phyloP scores from a whole-genome alignment of 306 rosid genomes.

The Begonia loranthoides region DNA sequence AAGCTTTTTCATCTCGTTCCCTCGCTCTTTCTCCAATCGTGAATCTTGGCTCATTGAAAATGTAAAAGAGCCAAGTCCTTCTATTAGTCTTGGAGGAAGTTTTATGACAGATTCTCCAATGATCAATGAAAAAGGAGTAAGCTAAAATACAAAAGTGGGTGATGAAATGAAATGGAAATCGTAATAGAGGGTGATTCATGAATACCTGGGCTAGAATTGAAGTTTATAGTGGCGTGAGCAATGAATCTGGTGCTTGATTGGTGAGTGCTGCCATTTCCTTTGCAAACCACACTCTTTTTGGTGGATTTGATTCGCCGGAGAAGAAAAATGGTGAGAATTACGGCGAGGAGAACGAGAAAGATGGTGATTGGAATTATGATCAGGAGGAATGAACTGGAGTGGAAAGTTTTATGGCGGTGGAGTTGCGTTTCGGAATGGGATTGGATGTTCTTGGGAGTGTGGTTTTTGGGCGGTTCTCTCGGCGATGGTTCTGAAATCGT shows the following conservation, averaged over 20 bases:
- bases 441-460: slow-evolving; percentile 16
- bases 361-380: slow-evolving; percentile 20
- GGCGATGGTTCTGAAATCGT: slow-evolving; percentile 25
- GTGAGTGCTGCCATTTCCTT: slow-evolving; percentile 26
- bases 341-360: slow-evolving; percentile 24
- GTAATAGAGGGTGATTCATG: neutral
- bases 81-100: no score
- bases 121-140: no score
- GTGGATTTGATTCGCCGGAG: slow-evolving; percentile 47
- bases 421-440: slow-evolving; percentile 16
- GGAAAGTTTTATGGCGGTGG: slow-evolving; percentile 27
- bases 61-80: no score
- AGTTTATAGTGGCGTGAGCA: slow-evolving; percentile 27
- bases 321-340: slow-evolving; percentile 30
- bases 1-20: no score
- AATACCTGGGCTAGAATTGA: slow-evolving; percentile 72
- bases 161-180: neutral
- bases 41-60: no score
- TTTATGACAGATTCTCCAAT: no score
- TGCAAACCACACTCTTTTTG: slow-evolving; percentile 15
- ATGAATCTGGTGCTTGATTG: slow-evolving; percentile 40
- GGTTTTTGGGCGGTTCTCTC: slow-evolving; percentile 14
- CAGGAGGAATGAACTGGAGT: slow-evolving; percentile 43
- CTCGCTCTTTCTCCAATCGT: no score
- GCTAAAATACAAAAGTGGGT: neutral